Conservation (phyloP, 2,329 filamentous ascomycete species). For the Chaetomiaceae sp. region DNA sequence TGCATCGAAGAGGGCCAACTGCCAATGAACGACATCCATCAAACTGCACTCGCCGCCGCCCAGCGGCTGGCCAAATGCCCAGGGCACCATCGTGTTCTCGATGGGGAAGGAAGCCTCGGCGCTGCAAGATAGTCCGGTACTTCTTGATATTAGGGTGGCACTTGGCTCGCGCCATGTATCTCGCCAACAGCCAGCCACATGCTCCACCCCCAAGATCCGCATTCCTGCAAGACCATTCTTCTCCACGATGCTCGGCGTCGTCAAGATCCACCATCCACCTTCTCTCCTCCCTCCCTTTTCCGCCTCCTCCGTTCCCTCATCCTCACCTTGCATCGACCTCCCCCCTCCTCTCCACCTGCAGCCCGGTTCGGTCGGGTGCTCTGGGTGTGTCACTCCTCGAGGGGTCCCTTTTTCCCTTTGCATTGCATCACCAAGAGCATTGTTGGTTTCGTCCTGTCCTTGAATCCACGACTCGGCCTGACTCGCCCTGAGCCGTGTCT, state of each 20-base stretch:
- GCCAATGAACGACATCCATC: slow-evolving; percentile 5
- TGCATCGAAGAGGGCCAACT: slow-evolving; percentile 4
- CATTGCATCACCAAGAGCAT: slow-evolving; percentile 1
- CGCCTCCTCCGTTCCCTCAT: neutral
- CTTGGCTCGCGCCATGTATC: neutral
- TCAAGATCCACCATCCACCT: neutral
- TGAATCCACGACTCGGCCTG: slow-evolving; percentile 2
- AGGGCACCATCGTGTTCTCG: neutral
- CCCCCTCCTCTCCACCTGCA: slow-evolving; percentile 8
- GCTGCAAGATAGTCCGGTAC: slow-evolving; percentile 10
- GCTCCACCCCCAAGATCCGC: neutral
- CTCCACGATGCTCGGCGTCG: slow-evolving; percentile 9
- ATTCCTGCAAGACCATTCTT: neutral
- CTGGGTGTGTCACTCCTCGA: slow-evolving; percentile 10
- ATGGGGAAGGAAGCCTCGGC: slow-evolving; percentile 8
- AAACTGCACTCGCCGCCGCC: neutral
- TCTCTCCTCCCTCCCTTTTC: neutral
- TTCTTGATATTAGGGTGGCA: slow-evolving; percentile 4
- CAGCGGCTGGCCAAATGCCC: neutral
- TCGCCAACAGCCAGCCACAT: slow-evolving; percentile 13
- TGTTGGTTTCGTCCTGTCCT: slow-evolving; percentile 4
- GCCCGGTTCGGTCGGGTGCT: neutral
- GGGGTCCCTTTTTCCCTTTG: neutral
- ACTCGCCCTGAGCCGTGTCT: slow-evolving; percentile 6
- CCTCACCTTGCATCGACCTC: slow-evolving; percentile 1